Percentiles rank a stretch among this genome's conserved stretches.
Conservation (phyloP, 1,284 basidiomycete species). For the Boletus hoseneyae region DNA sequence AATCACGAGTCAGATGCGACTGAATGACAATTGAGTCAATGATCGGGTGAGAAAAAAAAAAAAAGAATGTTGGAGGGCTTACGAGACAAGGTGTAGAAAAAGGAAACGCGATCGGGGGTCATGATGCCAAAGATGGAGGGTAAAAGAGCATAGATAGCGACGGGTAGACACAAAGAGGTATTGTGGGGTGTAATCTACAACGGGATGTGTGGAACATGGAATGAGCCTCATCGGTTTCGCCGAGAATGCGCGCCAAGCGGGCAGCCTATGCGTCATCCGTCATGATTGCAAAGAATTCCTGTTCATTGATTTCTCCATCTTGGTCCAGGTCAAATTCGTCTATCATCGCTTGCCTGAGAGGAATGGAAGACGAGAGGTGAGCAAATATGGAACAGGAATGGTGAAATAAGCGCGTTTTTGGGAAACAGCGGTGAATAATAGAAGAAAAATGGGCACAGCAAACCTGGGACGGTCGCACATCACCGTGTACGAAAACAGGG, state of each 20-base stretch:
- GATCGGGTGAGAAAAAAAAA: conserved; percentile 23
- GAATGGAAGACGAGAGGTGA: conserved; percentile 33
- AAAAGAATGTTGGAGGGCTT: too few species aligned
- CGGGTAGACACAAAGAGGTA: neutral
- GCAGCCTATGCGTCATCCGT: conserved; percentile 73
- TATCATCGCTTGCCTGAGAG: conserved; percentile 94
- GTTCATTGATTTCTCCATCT: conserved; percentile 95
- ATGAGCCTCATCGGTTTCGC: neutral
- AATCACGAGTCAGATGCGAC: conserved; percentile 19
- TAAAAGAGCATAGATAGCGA: conserved; percentile 21
- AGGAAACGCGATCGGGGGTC: conserved; percentile 20
- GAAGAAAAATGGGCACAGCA: conserved; percentile 4
- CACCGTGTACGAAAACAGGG: conserved; percentile 21
- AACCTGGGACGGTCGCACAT: conserved; percentile 17
- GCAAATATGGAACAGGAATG: conserved; percentile 28
- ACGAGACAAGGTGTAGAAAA: conserved; percentile 12
- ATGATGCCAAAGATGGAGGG: conserved; percentile 16
- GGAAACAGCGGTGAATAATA: conserved; percentile 25
- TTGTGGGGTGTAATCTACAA: conserved; percentile 4
- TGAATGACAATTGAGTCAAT: conserved; percentile 1
- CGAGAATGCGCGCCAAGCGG: neutral
- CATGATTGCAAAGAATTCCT: conserved; percentile 96
- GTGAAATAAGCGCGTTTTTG: conserved; percentile 12
- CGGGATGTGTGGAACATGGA: conserved; percentile 8
- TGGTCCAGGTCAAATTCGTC: conserved; percentile 99